Percentiles rank a stretch among this genome's conserved stretches.
Conservation (phyloP, 2,329 filamentous ascomycete species). For the Alternaria gansuensis region DNA sequence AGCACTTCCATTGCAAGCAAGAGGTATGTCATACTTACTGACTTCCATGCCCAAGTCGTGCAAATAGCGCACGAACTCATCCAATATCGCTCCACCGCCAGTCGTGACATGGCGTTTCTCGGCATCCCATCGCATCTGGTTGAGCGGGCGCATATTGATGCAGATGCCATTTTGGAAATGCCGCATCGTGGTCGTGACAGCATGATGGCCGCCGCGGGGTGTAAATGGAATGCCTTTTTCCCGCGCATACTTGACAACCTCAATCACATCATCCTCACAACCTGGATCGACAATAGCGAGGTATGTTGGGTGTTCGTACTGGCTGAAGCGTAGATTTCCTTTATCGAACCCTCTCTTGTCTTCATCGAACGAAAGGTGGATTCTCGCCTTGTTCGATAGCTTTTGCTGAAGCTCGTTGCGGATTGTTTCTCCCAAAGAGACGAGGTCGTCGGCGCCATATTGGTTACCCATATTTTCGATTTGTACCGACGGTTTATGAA, state of each 20-base stretch:
- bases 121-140: constrained; percentile 14
- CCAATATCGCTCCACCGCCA: constrained; percentile 11
- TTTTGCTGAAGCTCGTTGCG: constrained; percentile 13
- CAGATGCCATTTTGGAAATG: constrained; percentile 14
- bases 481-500: background rate
- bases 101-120: constrained; percentile 2
- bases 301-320: constrained; percentile 17
- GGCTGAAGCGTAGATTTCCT: constrained; percentile 14
- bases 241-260: constrained; percentile 13
- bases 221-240: constrained; percentile 15
- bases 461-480: background rate
- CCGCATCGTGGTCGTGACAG: constrained; percentile 15
- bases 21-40: constrained; percentile 5
- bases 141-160: constrained; percentile 16
- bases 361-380: constrained; percentile 6
- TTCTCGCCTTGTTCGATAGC: constrained; percentile 6
- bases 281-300: constrained; percentile 14
- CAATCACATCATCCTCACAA: constrained; percentile 10
- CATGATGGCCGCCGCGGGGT: constrained; percentile 16
- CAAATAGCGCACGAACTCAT: constrained; percentile 16
- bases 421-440: constrained; percentile 1
- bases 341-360: constrained; percentile 11
- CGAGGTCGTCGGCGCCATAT: background rate
- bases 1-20: background rate
- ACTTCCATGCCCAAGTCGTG: constrained; percentile 17